These are phyloP conservation scores for Citrus inodora DNA, from an alignment of 345 rosid species.

Conservation along the genomic window DNA sequence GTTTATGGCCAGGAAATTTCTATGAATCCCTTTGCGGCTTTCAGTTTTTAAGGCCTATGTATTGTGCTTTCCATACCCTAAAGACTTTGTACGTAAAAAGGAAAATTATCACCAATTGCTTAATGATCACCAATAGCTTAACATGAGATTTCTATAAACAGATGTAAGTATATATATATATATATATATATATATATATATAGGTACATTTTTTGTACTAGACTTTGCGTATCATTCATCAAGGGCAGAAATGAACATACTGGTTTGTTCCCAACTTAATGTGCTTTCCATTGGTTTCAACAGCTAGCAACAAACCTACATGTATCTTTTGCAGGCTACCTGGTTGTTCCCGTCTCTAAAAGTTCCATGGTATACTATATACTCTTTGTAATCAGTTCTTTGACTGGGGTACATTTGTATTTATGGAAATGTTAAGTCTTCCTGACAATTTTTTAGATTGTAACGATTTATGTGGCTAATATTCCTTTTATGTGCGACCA, in stretches of 20 bases:
- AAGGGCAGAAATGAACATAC: background rate
- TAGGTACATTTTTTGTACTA: background rate
- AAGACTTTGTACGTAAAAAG: background rate
- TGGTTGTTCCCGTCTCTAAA: constrained; percentile 31
- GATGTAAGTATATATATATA: background rate
- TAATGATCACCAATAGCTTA: background rate
- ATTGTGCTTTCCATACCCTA: background rate
- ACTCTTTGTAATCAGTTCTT: constrained; percentile 6
- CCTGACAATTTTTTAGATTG: background rate
- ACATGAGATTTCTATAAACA: background rate
- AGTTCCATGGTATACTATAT: constrained; percentile 60
- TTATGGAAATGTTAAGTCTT: background rate
- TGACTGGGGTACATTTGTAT: constrained; percentile 19
- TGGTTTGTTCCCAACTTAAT: constrained; percentile 9
- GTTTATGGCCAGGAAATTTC: background rate
- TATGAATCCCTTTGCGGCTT: background rate
- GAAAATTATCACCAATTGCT: background rate
- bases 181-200: too few relatives aligned
- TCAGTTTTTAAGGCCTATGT: background rate
- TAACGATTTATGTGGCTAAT: background rate
- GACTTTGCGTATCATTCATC: background rate
- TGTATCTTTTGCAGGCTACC: constrained; percentile 54
- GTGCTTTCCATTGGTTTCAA: constrained; percentile 13
- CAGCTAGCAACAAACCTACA: constrained; percentile 17
- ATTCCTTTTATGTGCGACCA: background rate